A percentile compares a stretch with the other conserved stretches of the same genome.
Conservation (phyloP, 139 green algal species). For the Chlamydomonas sp. region DNA sequence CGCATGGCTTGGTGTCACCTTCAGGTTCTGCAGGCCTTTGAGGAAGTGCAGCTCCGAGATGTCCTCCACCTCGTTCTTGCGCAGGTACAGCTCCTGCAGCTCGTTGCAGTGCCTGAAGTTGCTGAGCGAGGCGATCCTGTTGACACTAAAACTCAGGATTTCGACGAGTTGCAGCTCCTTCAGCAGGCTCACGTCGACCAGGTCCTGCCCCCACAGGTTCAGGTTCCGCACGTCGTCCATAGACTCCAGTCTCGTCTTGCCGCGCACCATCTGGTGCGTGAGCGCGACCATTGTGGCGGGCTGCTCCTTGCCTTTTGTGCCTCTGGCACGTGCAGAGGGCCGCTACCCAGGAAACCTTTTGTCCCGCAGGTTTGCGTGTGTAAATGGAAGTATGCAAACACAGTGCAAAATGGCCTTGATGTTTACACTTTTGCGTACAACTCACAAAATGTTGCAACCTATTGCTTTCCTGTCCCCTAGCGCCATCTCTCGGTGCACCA, state of each 20-base stretch:
- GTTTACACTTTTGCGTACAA: too few species aligned
- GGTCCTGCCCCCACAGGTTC: slow-evolving; percentile 44
- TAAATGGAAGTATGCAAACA: too few species aligned
- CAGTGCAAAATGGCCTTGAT: not conserved
- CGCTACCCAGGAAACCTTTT: too few species aligned
- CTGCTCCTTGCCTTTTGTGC: too few species aligned
- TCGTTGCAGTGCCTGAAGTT: slow-evolving; percentile 33
- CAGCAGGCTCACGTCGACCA: slow-evolving; percentile 22
- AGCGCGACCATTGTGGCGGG: slow-evolving; percentile 35
- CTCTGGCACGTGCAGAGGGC: too few species aligned
- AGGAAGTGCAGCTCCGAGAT: slow-evolving; percentile 48
- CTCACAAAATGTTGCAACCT: too few species aligned
- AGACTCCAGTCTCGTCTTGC: slow-evolving; percentile 37
- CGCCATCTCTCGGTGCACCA: too few species aligned
- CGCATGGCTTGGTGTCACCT: too few species aligned
- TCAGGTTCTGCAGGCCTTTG: slow-evolving; percentile 21
- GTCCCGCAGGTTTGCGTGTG: too few species aligned
- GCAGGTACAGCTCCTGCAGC: slow-evolving; percentile 51
- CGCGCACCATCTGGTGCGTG: slow-evolving; percentile 36
- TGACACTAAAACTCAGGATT: slow-evolving; percentile 57
- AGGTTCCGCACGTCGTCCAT: slow-evolving; percentile 40
- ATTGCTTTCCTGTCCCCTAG: too few species aligned
- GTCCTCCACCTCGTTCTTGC: slow-evolving; percentile 57
- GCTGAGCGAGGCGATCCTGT: slow-evolving; percentile 40
- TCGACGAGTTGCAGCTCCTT: slow-evolving; percentile 40